These are phyloP conservation scores for Hemisphaericaspora xylofermentans DNA, from an alignment of 1,139 yeast species.

Conservation along the genomic window DNA sequence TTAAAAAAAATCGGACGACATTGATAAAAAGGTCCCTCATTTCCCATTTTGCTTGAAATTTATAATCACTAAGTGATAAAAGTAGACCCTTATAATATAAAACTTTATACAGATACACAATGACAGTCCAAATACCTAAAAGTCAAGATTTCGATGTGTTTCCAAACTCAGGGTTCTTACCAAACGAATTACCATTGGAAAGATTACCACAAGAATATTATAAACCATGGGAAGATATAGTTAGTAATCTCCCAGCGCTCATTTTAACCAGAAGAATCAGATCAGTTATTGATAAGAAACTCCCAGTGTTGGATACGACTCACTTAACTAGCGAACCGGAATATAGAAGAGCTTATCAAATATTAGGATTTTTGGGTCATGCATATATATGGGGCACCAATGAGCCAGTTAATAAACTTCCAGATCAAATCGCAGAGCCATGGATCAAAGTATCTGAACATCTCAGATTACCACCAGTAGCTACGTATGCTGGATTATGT, in stretches of 20 bases:
- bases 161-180: constrained; percentile 73
- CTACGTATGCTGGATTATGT: constrained; percentile 83
- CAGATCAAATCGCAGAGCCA: constrained; percentile 69
- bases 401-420: constrained; percentile 65
- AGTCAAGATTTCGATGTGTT: constrained; percentile 69
- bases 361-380: constrained; percentile 77
- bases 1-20: neutral
- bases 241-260: constrained; percentile 65
- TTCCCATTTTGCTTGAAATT: neutral
- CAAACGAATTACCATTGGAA: constrained; percentile 61
- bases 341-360: constrained; percentile 75
- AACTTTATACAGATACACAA: neutral
- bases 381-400: constrained; percentile 88
- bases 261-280: constrained; percentile 66
- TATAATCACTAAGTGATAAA: neutral
- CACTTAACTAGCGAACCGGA: constrained; percentile 47
- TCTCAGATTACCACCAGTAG: constrained; percentile 79
- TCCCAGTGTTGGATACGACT: constrained; percentile 54
- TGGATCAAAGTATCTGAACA: constrained; percentile 56
- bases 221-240: constrained; percentile 76
- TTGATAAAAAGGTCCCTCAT: neutral
- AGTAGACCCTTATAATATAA: neutral
- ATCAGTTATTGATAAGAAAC: constrained; percentile 48
- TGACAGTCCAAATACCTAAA: constrained; percentile 15
- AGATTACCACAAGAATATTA: constrained; percentile 62